Conservation (phyloP, 176 grass and related monocot species). For the Triticum timopheevii region DNA sequence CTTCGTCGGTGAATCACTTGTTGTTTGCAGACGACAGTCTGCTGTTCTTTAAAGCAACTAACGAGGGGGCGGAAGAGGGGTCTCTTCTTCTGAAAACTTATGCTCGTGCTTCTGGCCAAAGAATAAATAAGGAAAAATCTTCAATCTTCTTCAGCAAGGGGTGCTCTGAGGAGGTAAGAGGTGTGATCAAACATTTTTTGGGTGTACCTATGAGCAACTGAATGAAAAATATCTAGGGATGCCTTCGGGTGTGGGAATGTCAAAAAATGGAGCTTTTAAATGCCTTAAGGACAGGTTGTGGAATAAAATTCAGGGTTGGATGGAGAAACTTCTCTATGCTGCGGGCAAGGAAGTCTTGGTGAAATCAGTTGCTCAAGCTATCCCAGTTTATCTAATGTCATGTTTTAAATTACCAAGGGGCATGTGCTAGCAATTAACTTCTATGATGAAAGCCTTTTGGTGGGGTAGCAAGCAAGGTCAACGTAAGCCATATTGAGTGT, state of each 20-base stretch:
- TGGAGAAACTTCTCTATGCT: background rate
- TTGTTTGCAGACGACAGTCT: too few relatives aligned
- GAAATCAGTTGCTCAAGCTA: background rate
- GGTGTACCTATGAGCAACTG: background rate
- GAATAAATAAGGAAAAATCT: background rate
- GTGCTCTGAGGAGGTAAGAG: background rate
- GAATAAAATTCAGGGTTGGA: too few relatives aligned
- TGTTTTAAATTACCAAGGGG: background rate
- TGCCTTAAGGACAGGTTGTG: background rate
- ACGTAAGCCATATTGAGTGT: too few relatives aligned
- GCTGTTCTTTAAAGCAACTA: too few relatives aligned
- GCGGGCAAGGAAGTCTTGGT: background rate
- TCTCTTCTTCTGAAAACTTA: background rate
- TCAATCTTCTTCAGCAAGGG: background rate
- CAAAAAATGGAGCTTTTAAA: background rate
- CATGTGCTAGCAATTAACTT: too few relatives aligned
- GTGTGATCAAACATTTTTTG: background rate
- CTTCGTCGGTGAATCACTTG: too few relatives aligned
- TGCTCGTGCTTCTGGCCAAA: background rate
- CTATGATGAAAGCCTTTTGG: too few relatives aligned
- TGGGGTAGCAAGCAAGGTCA: too few relatives aligned
- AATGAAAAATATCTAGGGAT: background rate
- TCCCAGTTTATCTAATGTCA: background rate
- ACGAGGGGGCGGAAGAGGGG: background rate
- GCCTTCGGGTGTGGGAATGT: background rate